Percentiles rank a stretch among this genome's conserved stretches.
These are phyloP conservation scores for Echeveria elegans DNA, from an alignment of 164 flowering plant genomes.

Conservation along the genomic window DNA sequence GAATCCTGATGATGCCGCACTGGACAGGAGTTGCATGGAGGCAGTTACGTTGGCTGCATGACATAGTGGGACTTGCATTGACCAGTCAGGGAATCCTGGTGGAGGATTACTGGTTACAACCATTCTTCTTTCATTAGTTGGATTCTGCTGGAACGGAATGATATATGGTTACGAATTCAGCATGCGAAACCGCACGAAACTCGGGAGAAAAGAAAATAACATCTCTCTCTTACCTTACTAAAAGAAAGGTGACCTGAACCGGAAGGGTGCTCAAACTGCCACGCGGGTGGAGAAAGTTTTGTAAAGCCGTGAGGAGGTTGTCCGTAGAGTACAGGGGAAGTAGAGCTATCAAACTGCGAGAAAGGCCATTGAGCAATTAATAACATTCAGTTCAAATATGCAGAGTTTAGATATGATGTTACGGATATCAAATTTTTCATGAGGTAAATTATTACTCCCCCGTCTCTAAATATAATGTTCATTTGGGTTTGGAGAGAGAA, in stretches of 20 bases:
- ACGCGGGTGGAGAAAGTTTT: neutral
- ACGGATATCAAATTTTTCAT: no score
- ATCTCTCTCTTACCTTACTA: neutral
- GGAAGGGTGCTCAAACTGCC: neutral
- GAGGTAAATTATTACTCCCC: no score
- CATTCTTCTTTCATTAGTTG: neutral
- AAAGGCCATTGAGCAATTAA: neutral
- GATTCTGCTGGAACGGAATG: neutral
- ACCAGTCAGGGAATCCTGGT: no score
- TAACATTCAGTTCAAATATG: neutral
- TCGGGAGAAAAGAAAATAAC: neutral
- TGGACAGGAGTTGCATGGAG: neutral
- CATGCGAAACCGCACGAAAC: no score
- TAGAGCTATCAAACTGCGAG: neutral
- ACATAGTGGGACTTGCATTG: neutral
- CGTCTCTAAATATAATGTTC: no score
- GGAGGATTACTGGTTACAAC: neutral
- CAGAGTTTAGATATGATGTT: no score
- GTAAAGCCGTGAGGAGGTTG: slow-evolving; percentile 2
- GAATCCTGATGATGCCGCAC: slow-evolving; percentile 8
- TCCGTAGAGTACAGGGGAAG: neutral
- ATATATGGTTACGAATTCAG: neutral
- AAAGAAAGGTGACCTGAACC: neutral
- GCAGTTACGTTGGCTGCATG: neutral
- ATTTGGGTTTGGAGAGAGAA: no score